phyloP scores from a whole-genome alignment of 139 green algal species.

The Volvox africanus region DNA sequence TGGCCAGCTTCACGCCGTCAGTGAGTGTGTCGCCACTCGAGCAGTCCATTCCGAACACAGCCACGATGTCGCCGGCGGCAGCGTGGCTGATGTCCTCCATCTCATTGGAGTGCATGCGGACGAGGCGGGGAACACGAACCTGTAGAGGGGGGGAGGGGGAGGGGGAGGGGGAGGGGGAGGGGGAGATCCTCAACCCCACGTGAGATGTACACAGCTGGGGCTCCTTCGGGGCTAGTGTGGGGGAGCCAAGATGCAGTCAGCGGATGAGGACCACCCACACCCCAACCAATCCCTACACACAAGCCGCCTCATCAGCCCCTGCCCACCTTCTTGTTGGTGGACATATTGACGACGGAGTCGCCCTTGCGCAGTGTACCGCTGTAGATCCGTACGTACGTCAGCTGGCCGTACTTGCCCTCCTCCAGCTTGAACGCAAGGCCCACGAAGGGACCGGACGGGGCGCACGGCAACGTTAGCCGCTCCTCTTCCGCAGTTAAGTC shows the following conservation, averaged over 20 bases:
- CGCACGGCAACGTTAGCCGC: conserved; percentile 72
- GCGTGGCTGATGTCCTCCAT: conserved; percentile 91
- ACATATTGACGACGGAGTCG: conserved; percentile 85
- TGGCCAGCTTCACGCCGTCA: conserved; percentile 64
- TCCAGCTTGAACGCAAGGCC: conserved; percentile 98
- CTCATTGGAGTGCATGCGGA: conserved; percentile 94
- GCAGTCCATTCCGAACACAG: conserved; percentile 99
- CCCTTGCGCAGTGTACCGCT: conserved; percentile 88
- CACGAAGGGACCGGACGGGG: conserved; percentile 68
- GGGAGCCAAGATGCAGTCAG: background rate
- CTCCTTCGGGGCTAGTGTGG: too few species aligned
- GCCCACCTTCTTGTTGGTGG: conserved; percentile 75
- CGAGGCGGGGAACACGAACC: conserved; percentile 90
- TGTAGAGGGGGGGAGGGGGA: conserved; percentile 26
- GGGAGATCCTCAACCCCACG: background rate
- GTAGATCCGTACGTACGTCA: conserved; percentile 98
- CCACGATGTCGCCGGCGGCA: conserved; percentile 95
- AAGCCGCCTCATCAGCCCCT: too few species aligned
- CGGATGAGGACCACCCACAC: background rate
- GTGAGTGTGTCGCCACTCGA: conserved; percentile 97
- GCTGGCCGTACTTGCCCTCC: conserved; percentile 96
- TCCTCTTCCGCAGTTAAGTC: conserved; percentile 80
- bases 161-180: background rate
- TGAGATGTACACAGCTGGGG: too few species aligned
- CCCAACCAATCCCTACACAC: background rate